phyloP scores from a whole-genome alignment of 2,329 filamentous ascomycete species.

The Chaetomiaceae sp. region DNA sequence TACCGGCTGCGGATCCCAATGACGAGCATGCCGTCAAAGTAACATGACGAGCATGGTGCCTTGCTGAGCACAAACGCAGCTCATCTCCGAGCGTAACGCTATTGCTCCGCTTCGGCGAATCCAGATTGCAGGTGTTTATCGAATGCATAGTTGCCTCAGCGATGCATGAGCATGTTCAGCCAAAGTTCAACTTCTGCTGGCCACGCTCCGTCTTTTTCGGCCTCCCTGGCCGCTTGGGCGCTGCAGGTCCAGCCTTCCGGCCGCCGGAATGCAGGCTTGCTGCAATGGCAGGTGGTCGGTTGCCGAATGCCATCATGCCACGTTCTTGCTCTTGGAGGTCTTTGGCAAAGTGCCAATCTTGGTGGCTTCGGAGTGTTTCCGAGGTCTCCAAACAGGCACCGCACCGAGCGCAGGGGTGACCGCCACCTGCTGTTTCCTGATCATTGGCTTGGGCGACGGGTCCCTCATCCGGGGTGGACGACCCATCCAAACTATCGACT shows the following conservation, averaged over 20 bases:
- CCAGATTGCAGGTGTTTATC: slow-evolving; percentile 12
- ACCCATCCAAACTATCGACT: neutral
- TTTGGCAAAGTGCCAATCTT: slow-evolving; percentile 93
- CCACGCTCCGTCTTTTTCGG: slow-evolving; percentile 50
- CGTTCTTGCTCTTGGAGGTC: slow-evolving; percentile 67
- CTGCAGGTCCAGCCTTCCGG: slow-evolving; percentile 31
- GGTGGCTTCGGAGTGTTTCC: slow-evolving; percentile 67
- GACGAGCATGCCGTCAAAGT: neutral
- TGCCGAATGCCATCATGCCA: slow-evolving; percentile 44
- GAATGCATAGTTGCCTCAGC: slow-evolving; percentile 15
- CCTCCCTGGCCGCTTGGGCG: slow-evolving; percentile 38
- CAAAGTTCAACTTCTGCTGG: slow-evolving; percentile 58
- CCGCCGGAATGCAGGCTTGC: slow-evolving; percentile 33
- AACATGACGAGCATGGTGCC: slow-evolving; percentile 2
- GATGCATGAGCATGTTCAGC: slow-evolving; percentile 36
- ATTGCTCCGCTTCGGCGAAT: neutral
- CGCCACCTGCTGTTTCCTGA: slow-evolving; percentile 34
- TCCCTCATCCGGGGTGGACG: slow-evolving; percentile 8
- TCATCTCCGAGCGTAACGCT: neutral
- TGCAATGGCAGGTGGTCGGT: slow-evolving; percentile 30
- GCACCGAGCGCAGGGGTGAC: slow-evolving; percentile 61
- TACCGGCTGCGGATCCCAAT: neutral
- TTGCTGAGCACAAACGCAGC: neutral
- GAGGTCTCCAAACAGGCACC: slow-evolving; percentile 52
- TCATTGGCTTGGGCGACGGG: slow-evolving; percentile 27